Evolutionary conservation across 176 grass and related monocot species (phyloP).

Genomic region (Triticum aestivum): IWGSC_CS_RefSeq_v2.1 NC_057795.1:127381425-127381924

Average conservation of each 20-base stretch:
- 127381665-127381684: conserved; percentile 66
- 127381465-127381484: conserved; percentile 46
- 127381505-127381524: conserved; percentile 60
- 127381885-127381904: too few species aligned
- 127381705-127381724: conserved; percentile 77
- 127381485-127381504: conserved; percentile 48
- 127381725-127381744: conserved; percentile 70
- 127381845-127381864: too few species aligned
- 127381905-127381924: too few species aligned
- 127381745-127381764: conserved; percentile 30
- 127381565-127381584: conserved; percentile 62
- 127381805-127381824: conserved; percentile 38
- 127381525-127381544: conserved; percentile 58
- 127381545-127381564: not conserved
- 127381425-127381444: conserved; percentile 53
- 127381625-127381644: conserved; percentile 64
- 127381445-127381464: conserved; percentile 51
- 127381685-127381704: conserved; percentile 89
- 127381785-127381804: conserved; percentile 46
- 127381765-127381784: conserved; percentile 44
- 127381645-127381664: conserved; percentile 83
- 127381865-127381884: too few species aligned
- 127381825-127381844: conserved; percentile 39
- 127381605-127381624: conserved; percentile 86
- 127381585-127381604: conserved; percentile 81